Evolutionary conservation across 306 rosid species (phyloP).

Genomic region (Albizia julibrissin): DNA sequence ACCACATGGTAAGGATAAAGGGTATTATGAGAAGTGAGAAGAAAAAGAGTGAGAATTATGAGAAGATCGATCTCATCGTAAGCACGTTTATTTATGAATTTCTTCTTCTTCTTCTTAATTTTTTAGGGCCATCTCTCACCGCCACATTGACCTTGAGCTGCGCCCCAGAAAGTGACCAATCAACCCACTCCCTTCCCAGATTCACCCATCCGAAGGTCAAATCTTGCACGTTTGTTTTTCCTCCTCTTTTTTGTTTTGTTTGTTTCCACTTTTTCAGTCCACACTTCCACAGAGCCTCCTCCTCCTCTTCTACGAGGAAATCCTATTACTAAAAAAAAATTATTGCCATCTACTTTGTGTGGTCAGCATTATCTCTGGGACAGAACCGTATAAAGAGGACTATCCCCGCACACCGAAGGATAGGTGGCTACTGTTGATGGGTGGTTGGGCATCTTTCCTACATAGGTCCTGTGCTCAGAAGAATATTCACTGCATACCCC

Average conservation of each 20-base stretch:
- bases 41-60: no score
- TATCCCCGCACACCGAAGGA: neutral
- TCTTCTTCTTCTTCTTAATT: neutral
- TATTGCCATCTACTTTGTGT: neutral
- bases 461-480: neutral
- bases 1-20: no score
- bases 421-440: slow-evolving; percentile 26
- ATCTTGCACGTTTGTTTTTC: slow-evolving; percentile 9
- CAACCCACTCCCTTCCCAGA: neutral
- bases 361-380: neutral
- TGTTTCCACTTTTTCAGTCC: neutral
- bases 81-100: neutral
- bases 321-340: neutral
- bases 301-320: neutral
- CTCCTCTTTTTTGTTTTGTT: neutral
- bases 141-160: neutral
- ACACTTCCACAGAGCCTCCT: neutral
- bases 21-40: no score
- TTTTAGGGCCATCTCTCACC: neutral
- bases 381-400: neutral
- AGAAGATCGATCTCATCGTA: no score
- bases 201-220: neutral
- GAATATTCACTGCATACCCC: slow-evolving; percentile 1
- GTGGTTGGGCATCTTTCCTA: slow-evolving; percentile 14
- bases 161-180: slow-evolving; percentile 1